phyloP scores from a whole-genome alignment of 2,329 filamentous ascomycete species.

The Annulohypoxylon truncatum region DNA sequence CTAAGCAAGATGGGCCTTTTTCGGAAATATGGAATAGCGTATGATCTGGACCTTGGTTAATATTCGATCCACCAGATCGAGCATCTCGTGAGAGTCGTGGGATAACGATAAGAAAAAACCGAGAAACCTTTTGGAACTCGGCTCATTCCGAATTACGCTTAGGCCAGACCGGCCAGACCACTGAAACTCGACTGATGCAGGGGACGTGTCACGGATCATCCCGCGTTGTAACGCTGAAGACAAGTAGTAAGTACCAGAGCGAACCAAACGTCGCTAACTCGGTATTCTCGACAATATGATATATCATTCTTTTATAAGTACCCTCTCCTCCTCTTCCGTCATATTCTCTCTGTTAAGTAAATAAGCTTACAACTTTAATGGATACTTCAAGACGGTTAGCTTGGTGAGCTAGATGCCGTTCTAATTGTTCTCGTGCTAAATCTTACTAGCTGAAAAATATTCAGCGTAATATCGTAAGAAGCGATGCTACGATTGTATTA shows the following conservation, averaged over 20 bases:
- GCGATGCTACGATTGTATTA: not conserved
- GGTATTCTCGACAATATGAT: slow-evolving; percentile 9
- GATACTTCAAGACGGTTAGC: not conserved
- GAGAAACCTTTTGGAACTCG: slow-evolving; percentile 7
- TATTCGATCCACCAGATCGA: not conserved
- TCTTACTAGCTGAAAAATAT: not conserved
- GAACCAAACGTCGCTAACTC: not conserved
- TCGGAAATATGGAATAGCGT: slow-evolving; percentile 3
- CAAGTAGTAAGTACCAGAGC: slow-evolving; percentile 6
- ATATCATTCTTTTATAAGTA: not conserved
- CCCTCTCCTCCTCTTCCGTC: not conserved
- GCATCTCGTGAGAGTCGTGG: slow-evolving; percentile 11
- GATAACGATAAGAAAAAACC: slow-evolving; percentile 13
- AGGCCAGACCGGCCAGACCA: slow-evolving; percentile 7
- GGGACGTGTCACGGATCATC: slow-evolving; percentile 33
- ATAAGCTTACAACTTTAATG: not conserved
- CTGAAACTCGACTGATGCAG: slow-evolving; percentile 38
- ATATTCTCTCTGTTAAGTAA: not conserved
- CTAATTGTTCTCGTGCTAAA: not conserved
- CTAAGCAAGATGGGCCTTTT: not conserved
- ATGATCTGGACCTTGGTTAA: not conserved
- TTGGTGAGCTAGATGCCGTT: not conserved
- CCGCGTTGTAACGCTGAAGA: slow-evolving; percentile 18
- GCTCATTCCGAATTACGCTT: slow-evolving; percentile 28
- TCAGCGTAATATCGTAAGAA: not conserved